Evolutionary conservation across 2,329 filamentous ascomycete genomes (phyloP).

Genomic region (Didymella pomorum): DNA sequence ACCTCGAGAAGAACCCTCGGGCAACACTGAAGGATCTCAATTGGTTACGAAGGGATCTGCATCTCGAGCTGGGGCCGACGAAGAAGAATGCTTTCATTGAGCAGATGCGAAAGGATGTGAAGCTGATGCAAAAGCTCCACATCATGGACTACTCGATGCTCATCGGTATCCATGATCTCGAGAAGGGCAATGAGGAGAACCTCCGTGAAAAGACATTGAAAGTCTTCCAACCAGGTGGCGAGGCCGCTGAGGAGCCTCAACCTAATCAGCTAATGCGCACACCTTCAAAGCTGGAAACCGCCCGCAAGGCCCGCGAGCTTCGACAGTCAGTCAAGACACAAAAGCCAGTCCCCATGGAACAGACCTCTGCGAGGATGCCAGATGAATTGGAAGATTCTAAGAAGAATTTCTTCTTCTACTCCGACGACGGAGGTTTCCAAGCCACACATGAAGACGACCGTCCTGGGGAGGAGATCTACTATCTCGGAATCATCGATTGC

Average conservation of each 20-base stretch:
- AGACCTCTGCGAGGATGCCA: conserved; percentile 85
- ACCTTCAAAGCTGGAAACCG: conserved; percentile 90
- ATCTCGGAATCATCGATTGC: conserved; percentile 97
- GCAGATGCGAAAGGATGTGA: conserved; percentile 87
- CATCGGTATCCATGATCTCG: conserved; percentile 90
- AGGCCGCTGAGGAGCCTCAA: conserved; percentile 56
- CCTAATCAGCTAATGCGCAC: conserved; percentile 82
- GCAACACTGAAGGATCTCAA: conserved; percentile 97
- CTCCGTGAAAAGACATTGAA: conserved; percentile 87
- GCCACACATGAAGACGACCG: conserved; percentile 90
- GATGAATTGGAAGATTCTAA: conserved; percentile 75
- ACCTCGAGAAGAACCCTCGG: conserved; percentile 85
- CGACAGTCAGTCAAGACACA: conserved; percentile 92
- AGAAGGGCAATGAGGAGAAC: conserved; percentile 93
- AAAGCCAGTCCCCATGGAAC: conserved; percentile 89
- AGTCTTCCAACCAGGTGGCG: conserved; percentile 90
- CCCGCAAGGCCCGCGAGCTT: conserved; percentile 87
- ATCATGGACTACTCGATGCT: conserved; percentile 99
- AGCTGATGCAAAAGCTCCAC: conserved; percentile 82
- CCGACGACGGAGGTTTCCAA: conserved; percentile 90
- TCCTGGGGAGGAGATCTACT: conserved; percentile 92
- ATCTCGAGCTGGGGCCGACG: conserved; percentile 85
- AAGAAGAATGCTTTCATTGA: conserved; percentile 90
- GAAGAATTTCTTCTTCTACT: conserved; percentile 85
- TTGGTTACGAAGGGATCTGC: conserved; percentile 85